Evolutionary conservation across 768 basidiomycete species (phyloP), one percentile per base, ranked within the genome.

Genomic region (Hemileccinum rubropunctum): DNA sequence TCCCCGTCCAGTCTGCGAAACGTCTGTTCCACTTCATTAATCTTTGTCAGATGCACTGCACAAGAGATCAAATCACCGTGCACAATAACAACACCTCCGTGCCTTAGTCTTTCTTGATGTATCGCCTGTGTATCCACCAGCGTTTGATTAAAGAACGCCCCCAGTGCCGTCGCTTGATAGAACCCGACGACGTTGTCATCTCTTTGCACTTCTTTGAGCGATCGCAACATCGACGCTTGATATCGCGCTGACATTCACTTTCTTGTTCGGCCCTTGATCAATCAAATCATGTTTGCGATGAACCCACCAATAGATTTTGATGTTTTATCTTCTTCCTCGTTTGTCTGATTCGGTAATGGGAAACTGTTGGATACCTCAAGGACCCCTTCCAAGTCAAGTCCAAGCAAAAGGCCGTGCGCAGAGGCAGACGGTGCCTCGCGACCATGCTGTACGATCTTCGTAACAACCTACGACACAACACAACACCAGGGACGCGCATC

Each of bases 181-280:
- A 95, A 92, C 34, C 95, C 95, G 48, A 97, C 87, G 30, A 94
- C 82, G 56, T 85, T 91, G 70, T 95, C 92, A 61, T 95, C 92
- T 33, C 85, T 83, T 61, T 90, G 87, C 47, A 95, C 93, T 66
- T 95, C 92, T 63, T 91, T 89, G 63, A 98, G 75, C 20, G 88
- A 86, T 48, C 88, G 83, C 40, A 94, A 74, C 90, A 94, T 91
- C 50, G 84, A 79, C 32, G 79, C 75, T 69, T 94, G 91, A 66
- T 92, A 93, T 39, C 89, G 86, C 48, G 78, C 86, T 91, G 61
- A 39, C 42, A 56, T 14, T 21, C 46, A 35, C 50, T 32, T n/a
- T 27, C 54, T 34, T 13, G 23, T 30, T 52, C 28, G 26, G n/a
- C 14, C 38, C 12, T 50, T 28, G 35, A 15, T 49, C 50, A 17